phyloP scores from a whole-genome alignment of 73 alveolate genomes.

The Stentor coeruleus region DNA sequence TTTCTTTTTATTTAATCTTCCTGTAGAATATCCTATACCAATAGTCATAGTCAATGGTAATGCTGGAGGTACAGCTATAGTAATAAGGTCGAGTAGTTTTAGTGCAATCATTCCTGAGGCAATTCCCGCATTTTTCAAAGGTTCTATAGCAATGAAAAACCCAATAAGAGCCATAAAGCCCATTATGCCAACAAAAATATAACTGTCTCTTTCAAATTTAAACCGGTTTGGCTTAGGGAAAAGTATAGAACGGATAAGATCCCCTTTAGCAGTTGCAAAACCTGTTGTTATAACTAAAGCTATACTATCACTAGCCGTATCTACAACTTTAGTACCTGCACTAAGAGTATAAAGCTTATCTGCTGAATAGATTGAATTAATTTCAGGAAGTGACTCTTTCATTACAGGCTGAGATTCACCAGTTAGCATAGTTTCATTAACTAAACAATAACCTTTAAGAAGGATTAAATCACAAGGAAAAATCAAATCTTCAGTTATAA shows the following conservation, averaged over 20 bases:
- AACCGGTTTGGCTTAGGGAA: constrained; percentile 79
- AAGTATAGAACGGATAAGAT: constrained; percentile 73
- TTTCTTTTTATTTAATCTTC: constrained; percentile 64
- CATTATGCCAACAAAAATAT: constrained; percentile 78
- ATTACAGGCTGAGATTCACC: constrained; percentile 94
- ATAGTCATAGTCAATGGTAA: constrained; percentile 64
- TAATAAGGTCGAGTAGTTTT: constrained; percentile 47
- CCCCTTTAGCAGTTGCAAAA: constrained; percentile 90
- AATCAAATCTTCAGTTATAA: background rate
- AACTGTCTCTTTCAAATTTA: constrained; percentile 79
- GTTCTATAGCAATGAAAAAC: constrained; percentile 30
- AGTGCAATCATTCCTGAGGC: background rate
- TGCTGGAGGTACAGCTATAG: constrained; percentile 79
- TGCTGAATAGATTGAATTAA: background rate
- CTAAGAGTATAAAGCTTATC: constrained; percentile 11
- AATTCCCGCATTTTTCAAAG: constrained; percentile 35
- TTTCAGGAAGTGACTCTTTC: constrained; percentile 68
- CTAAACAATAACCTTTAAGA: constrained; percentile 27
- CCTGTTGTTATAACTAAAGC: constrained; percentile 50
- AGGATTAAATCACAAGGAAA: constrained; percentile 12
- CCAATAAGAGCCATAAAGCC: constrained; percentile 78
- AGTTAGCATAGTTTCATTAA: constrained; percentile 93
- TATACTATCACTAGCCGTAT: background rate
- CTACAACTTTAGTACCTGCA: constrained; percentile 11
- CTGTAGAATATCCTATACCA: constrained; percentile 44